Percentiles rank a stretch among this genome's conserved stretches.
Conservation (phyloP, 2,329 filamentous ascomycete species). For the Arachnomyces sp. region DNA sequence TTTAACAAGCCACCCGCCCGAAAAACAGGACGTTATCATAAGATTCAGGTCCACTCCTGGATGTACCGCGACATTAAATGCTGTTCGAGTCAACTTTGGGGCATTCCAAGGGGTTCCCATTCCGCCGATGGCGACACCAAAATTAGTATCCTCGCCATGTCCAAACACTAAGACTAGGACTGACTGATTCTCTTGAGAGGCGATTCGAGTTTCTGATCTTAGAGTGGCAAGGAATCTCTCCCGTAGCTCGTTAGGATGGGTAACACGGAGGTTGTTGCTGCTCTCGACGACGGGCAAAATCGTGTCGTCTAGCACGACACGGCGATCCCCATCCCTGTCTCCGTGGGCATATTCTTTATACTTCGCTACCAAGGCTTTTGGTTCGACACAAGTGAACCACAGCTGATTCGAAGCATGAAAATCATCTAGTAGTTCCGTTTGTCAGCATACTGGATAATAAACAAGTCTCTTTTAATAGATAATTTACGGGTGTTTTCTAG, state of each 20-base stretch:
- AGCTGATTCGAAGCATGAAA: slow-evolving; percentile 5
- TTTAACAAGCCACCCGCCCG: slow-evolving; percentile 6
- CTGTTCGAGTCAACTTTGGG: slow-evolving; percentile 1
- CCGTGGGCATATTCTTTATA: slow-evolving; percentile 8
- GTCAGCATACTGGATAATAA: background rate
- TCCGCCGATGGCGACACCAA: slow-evolving; percentile 3
- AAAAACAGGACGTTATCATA: slow-evolving; percentile 8
- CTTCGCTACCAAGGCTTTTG: slow-evolving; percentile 5
- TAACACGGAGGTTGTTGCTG: slow-evolving; percentile 1
- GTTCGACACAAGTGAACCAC: slow-evolving; percentile 8
- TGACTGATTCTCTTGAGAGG: slow-evolving; percentile 2
- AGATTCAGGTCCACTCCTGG: slow-evolving; percentile 3
- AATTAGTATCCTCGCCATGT: slow-evolving; percentile 5
- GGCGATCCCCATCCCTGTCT: slow-evolving; percentile 1
- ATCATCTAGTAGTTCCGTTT: background rate
- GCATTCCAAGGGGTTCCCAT: background rate
- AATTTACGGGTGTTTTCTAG: slow-evolving; percentile 3
- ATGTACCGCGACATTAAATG: slow-evolving; percentile 2
- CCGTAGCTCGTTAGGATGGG: slow-evolving; percentile 5
- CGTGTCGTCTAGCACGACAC: slow-evolving; percentile 7
- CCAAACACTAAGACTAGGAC: slow-evolving; percentile 8
- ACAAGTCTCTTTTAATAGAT: too few relatives aligned
- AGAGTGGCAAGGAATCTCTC: slow-evolving; percentile 6
- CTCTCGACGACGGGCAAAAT: slow-evolving; percentile 1
- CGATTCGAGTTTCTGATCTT: slow-evolving; percentile 4